Conservation (phyloP, 345 rosid species). For the Viola odorata region DNA sequence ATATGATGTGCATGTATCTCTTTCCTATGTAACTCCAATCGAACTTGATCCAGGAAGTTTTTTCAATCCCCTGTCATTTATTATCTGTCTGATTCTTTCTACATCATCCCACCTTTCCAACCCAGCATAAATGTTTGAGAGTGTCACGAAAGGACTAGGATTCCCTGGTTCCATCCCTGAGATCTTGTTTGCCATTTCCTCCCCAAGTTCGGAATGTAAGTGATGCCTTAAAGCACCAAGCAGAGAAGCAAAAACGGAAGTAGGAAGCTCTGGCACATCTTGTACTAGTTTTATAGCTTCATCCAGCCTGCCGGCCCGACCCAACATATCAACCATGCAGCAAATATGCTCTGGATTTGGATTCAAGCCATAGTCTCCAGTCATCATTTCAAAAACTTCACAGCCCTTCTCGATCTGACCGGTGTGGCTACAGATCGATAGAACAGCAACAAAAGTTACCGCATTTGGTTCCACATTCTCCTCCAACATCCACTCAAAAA, state of each 20-base stretch:
- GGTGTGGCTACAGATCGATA: conserved; percentile 51
- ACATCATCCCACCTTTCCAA: conserved; percentile 52
- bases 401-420: conserved; percentile 44
- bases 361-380: conserved; percentile 25
- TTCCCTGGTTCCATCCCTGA: conserved; percentile 47
- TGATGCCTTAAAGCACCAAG: conserved; percentile 54
- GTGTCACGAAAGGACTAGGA: conserved; percentile 48
- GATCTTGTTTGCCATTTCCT: conserved; percentile 43
- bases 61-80: conserved; percentile 38
- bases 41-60: conserved; percentile 47
- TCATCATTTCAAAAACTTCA: conserved; percentile 41
- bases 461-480: conserved; percentile 45
- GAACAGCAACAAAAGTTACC: conserved; percentile 41
- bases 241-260: conserved; percentile 45
- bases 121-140: conserved; percentile 53
- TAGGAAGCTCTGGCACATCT: conserved; percentile 39
- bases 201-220: conserved; percentile 42
- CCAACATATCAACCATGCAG: conserved; percentile 54
- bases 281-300: conserved; percentile 46
- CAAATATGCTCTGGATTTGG: conserved; percentile 49
- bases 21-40: conserved; percentile 24
- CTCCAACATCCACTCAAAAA: conserved; percentile 42
- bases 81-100: conserved; percentile 42
- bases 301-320: conserved; percentile 47
- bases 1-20: no score